A percentile compares a stretch with the other conserved stretches of the same genome.
Evolutionary conservation across 2,329 filamentous ascomycete genomes (phyloP).

Genomic region (Alternaria viburni): DNA sequence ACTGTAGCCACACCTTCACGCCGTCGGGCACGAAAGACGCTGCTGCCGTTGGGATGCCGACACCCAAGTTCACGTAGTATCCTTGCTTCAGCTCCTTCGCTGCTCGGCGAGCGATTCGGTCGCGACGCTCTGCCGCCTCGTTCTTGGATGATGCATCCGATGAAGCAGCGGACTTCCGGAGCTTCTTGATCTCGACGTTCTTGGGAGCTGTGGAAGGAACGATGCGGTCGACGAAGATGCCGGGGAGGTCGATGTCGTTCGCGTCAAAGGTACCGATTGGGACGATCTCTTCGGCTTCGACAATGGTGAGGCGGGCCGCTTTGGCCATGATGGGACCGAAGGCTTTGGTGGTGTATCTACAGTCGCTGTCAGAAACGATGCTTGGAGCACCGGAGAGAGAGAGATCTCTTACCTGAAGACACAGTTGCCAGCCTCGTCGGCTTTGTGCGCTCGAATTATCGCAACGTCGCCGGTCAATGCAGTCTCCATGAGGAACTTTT

Average conservation of each 20-base stretch:
- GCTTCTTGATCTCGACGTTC: conserved; percentile 68
- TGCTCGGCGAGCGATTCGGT: conserved; percentile 81
- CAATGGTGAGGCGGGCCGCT: conserved; percentile 88
- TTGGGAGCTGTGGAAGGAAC: conserved; percentile 80
- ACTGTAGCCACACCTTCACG: conserved; percentile 68
- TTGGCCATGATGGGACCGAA: conserved; percentile 71
- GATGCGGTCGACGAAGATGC: conserved; percentile 90
- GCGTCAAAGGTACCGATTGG: conserved; percentile 85
- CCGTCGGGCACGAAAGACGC: conserved; percentile 71
- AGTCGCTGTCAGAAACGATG: neutral
- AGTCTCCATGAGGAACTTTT: conserved; percentile 77
- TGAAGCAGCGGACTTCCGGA: conserved; percentile 30
- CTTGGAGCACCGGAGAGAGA: neutral
- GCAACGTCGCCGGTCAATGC: conserved; percentile 78
- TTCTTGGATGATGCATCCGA: conserved; percentile 21
- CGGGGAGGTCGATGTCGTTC: conserved; percentile 82
- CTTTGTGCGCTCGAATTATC: conserved; percentile 77
- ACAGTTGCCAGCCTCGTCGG: conserved; percentile 78
- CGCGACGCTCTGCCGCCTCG: conserved; percentile 54
- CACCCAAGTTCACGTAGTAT: conserved; percentile 92
- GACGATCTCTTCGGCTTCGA: conserved; percentile 93
- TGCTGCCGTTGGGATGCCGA: conserved; percentile 91
- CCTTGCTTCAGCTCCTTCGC: conserved; percentile 94
- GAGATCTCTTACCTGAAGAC: conserved; percentile 60
- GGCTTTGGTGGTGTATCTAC: conserved; percentile 47